A percentile compares a stretch with the other conserved stretches of the same genome.
Conservation (phyloP, 768 basidiomycete genomes). For the Tephrocybe sp. region DNA sequence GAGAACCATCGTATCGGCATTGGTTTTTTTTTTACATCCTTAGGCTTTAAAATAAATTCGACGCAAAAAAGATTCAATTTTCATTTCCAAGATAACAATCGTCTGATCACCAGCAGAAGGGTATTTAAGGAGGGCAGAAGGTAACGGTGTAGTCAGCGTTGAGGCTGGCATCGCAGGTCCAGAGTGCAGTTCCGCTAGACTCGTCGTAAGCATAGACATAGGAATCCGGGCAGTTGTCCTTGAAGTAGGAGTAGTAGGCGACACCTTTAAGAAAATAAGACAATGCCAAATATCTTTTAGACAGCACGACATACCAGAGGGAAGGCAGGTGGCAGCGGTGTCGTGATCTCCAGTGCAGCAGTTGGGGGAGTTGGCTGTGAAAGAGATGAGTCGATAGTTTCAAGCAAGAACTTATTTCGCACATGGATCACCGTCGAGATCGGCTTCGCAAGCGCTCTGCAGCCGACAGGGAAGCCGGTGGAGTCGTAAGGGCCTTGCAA, state of each 20-base stretch:
- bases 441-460: constrained; percentile 48
- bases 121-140: constrained; percentile 20
- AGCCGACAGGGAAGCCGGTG: constrained; percentile 46
- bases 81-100: too few species aligned
- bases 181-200: constrained; percentile 41
- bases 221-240: constrained; percentile 24
- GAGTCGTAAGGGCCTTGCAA: constrained; percentile 47
- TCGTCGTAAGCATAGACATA: constrained; percentile 51
- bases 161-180: constrained; percentile 32
- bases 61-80: too few species aligned
- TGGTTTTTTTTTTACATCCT: too few species aligned
- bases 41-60: too few species aligned
- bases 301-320: constrained; percentile 22
- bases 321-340: constrained; percentile 32
- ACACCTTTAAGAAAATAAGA: constrained; percentile 19
- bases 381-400: neutral
- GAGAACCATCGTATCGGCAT: too few species aligned
- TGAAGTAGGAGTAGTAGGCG: constrained; percentile 24
- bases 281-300: constrained; percentile 8
- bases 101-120: too few species aligned
- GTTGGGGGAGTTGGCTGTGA: constrained; percentile 30
- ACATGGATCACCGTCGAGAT: constrained; percentile 28
- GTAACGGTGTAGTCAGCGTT: constrained; percentile 27
- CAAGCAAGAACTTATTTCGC: neutral
- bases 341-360: constrained; percentile 33